A percentile compares a stretch with the other conserved stretches of the same genome.
Evolutionary conservation across 805 yeast species (phyloP).

Genomic region (Candida vaughaniae): DNA sequence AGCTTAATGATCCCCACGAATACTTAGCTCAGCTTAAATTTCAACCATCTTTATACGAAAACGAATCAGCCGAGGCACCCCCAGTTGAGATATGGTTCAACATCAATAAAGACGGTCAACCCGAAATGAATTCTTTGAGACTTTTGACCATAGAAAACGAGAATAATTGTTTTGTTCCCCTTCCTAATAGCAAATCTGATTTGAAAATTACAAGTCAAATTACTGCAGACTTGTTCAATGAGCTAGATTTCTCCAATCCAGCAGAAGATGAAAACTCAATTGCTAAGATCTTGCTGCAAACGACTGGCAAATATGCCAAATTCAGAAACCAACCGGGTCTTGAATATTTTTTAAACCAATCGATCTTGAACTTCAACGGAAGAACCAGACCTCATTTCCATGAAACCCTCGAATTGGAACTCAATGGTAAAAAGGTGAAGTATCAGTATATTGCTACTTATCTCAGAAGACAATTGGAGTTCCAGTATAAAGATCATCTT

Average conservation of each 20-base stretch:
- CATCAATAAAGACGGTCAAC: constrained; percentile 32
- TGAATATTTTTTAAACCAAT: constrained; percentile 34
- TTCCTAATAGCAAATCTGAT: constrained; percentile 44
- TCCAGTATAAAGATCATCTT: constrained; percentile 32
- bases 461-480: constrained; percentile 47
- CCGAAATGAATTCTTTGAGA: constrained; percentile 39
- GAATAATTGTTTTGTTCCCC: constrained; percentile 37
- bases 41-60: constrained; percentile 30
- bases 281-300: constrained; percentile 13
- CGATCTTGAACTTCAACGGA: constrained; percentile 44
- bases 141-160: constrained; percentile 48
- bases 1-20: constrained; percentile 28
- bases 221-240: constrained; percentile 30
- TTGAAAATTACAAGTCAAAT: constrained; percentile 42
- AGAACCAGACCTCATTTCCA: constrained; percentile 33
- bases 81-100: constrained; percentile 59
- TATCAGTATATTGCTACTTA: constrained; percentile 45
- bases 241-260: constrained; percentile 5
- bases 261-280: constrained; percentile 2
- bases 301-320: constrained; percentile 26
- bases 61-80: constrained; percentile 32
- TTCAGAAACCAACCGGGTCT: constrained; percentile 43
- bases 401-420: constrained; percentile 34
- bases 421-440: constrained; percentile 37
- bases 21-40: constrained; percentile 47